Evolutionary conservation across 768 basidiomycete species (phyloP), one percentile per base, ranked within the genome.

Genomic region (Kwoniella newhampshirensis): DNA sequence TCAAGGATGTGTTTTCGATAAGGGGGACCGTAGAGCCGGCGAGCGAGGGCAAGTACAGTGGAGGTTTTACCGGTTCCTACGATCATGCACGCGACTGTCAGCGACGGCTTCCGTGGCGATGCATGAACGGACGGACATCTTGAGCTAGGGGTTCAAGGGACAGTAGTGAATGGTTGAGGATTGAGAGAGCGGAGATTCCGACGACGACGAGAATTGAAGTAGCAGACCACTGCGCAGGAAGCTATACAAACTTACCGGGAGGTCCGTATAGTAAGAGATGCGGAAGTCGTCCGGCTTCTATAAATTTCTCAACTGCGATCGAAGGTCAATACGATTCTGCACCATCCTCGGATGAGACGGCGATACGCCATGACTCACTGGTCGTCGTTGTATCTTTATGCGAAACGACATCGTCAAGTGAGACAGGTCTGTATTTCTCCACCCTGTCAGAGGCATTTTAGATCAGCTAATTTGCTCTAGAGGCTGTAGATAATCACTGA

Each of bases 231-330:
- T n/a, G 43, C 4, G 12, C 15, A 44, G 28, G 37, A 42, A 45
- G 8, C 30, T 42, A 15, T 53, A n/a, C 41, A n/a, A n/a, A 45
- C 62, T 51, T 30, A 11, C 94, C 96, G 11, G 96, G 96, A 30
- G 96, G 96, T 0, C 96, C 96, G 70, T 99, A 99, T 77, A 99
- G 91, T 50, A 99, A 81, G 26, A 99, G 80, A 77, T 99, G 96
- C 0, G 96, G 96, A 21, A 99, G 75, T 48, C 93, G 81, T 64
- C 93, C 94, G 77, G 90, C 91, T 66, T 91, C 87, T 61, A 99
- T 96, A 75, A 99, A 98, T 74, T 87, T 87, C 76, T 96, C 91
- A 77, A 99, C 94, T 99, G 68, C 17, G 21, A 64, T 18, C 26
- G 13, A 25, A 42, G 44, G n/a, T 45, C 21, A 23, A 4, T 1